A percentile compares a stretch with the other conserved stretches of the same genome.
Conservation (phyloP, 164 flowering plant species). For the Kingdonia uniflora region DNA sequence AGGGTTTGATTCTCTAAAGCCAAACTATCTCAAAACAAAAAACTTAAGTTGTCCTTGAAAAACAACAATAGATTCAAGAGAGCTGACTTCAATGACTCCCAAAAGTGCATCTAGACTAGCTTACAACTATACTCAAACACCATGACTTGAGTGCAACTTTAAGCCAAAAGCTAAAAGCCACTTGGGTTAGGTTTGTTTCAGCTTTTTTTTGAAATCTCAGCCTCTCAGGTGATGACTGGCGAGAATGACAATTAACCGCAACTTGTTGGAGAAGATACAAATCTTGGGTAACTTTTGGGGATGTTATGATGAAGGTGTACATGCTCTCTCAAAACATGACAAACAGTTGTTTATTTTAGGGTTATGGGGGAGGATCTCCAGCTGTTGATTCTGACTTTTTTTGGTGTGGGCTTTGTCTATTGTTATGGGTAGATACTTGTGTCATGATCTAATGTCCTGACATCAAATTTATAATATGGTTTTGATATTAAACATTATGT, state of each 20-base stretch:
- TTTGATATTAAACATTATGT: too few relatives aligned
- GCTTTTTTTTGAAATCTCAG: background rate
- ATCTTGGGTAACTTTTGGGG: constrained; percentile 9
- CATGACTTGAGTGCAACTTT: background rate
- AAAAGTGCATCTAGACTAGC: constrained; percentile 5
- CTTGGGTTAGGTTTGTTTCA: constrained; percentile 6
- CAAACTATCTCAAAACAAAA: constrained; percentile 10
- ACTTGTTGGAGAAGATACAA: constrained; percentile 7
- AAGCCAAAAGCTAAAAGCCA: constrained; percentile 11
- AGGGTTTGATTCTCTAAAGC: constrained; percentile 10
- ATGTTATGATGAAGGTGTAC: too few relatives aligned
- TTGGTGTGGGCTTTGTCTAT: too few relatives aligned
- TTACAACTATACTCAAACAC: constrained; percentile 15
- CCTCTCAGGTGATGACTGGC: too few relatives aligned
- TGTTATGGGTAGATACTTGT: too few relatives aligned
- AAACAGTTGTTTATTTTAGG: too few relatives aligned
- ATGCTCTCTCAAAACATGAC: too few relatives aligned
- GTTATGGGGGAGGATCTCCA: too few relatives aligned
- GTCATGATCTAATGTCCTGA: too few relatives aligned
- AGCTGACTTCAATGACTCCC: constrained; percentile 4
- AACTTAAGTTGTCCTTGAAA: background rate
- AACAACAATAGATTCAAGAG: background rate
- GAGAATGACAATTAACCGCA: constrained; percentile 3
- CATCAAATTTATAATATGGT: too few relatives aligned
- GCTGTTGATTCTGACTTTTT: too few relatives aligned